Evolutionary conservation across 306 rosid genomes (phyloP).

Genomic region (Arachis hypogaea): DNA sequence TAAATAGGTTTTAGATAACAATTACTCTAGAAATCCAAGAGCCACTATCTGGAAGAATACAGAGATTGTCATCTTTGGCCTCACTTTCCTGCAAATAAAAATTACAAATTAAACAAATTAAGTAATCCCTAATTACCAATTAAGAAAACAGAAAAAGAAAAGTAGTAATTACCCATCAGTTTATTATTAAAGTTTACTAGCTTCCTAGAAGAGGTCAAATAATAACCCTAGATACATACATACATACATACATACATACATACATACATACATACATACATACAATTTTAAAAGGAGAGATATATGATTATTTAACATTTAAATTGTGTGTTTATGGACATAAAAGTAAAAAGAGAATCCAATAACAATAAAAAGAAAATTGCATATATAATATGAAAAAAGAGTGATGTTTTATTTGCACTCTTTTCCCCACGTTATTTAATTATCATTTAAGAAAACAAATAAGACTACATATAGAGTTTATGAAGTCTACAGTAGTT

Average conservation of each 20-base stretch:
- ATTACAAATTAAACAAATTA: background rate
- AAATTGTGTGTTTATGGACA: too few species aligned
- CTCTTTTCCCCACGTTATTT: too few species aligned
- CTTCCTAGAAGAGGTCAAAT: background rate
- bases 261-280: background rate
- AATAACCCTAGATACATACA: background rate
- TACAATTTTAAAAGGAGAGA: too few species aligned
- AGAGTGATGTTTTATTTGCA: too few species aligned
- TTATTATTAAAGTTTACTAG: background rate
- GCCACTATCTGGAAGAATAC: conserved; percentile 58
- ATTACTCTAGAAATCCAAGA: conserved; percentile 76
- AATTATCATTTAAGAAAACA: too few species aligned
- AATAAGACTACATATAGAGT: too few species aligned
- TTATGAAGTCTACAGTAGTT: too few species aligned
- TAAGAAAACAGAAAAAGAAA: too few species aligned
- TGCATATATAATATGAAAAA: too few species aligned
- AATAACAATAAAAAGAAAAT: too few species aligned
- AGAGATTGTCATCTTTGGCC: conserved; percentile 69
- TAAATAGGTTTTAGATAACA: background rate
- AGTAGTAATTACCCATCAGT: background rate
- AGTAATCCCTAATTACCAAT: background rate
- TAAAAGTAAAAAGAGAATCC: too few species aligned
- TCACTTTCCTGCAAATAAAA: conserved; percentile 53
- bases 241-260: background rate
- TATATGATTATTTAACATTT: too few species aligned